Conservation (phyloP, 148 eudicot genomes). For the Euryodendron excelsum region DNA sequence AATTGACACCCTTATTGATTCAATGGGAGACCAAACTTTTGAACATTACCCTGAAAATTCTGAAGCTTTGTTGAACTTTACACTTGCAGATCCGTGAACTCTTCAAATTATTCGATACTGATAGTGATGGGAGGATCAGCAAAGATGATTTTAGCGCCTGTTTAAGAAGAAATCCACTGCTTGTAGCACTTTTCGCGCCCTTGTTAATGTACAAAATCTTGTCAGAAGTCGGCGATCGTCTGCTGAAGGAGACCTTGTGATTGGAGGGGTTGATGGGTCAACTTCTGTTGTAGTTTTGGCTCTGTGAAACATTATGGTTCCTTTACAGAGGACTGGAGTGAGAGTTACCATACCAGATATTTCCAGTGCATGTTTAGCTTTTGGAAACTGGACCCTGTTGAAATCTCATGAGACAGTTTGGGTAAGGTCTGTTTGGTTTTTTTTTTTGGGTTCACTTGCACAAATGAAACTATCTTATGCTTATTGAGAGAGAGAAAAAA, state of each 20-base stretch:
- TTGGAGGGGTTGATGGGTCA: not conserved
- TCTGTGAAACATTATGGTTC: not conserved
- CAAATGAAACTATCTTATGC: too few species aligned
- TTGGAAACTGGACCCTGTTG: not conserved
- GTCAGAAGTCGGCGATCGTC: constrained; percentile 15
- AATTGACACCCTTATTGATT: not conserved
- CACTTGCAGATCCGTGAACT: constrained; percentile 48
- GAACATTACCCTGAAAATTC: too few species aligned
- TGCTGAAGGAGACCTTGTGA: constrained; percentile 11
- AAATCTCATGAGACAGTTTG: not conserved
- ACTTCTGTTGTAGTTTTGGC: not conserved
- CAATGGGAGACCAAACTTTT: too few species aligned
- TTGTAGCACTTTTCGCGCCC: constrained; percentile 47
- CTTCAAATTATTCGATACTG: constrained; percentile 47
- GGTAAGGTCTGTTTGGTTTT: too few species aligned
- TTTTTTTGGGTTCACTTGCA: too few species aligned
- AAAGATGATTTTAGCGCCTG: constrained; percentile 49
- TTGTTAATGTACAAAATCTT: constrained; percentile 22
- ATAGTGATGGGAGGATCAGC: constrained; percentile 50
- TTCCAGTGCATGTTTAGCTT: not conserved
- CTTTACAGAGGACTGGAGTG: not conserved
- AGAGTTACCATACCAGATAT: not conserved
- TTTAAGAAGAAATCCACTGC: constrained; percentile 57
- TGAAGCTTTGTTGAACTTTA: not conserved
- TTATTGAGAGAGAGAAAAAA: too few species aligned